Evolutionary conservation across 495 filamentous ascomycete genomes (phyloP), one percentile per base, ranked within the genome.

Genomic region (Friedmanniomyces simplex): DNA sequence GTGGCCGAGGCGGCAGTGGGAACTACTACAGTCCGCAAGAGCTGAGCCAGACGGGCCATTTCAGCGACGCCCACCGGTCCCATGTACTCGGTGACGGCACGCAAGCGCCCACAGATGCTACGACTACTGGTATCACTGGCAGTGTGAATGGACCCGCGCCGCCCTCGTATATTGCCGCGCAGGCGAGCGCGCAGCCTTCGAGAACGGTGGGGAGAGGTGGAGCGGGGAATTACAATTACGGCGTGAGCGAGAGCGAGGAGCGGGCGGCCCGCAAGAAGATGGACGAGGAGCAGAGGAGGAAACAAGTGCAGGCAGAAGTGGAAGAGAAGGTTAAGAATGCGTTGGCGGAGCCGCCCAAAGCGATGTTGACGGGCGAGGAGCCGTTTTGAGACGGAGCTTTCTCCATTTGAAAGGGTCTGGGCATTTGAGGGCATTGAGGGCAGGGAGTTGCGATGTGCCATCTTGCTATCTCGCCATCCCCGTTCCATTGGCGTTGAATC

Each of bases 1-100:
- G 69, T 42, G 81, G 81, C 14, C 79, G 82, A 25, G 81, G 81
- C 57, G 82, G 81, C 32, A 79, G 78, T 0, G 81, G 82, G 18
- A 86, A 85, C 71, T 82, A 78, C 66, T 65, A 72, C 62, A 67
- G 72, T 43, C 69, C 74, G 16, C 46, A 55, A 13, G 64, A 66
- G 13, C 65, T 71, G 22, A 46, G 36, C 16, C 18, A 60, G 50
- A 52, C 61, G 16, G 71, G 69, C 13, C 42, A 55, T 12, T 70
- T 67, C 57, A 59, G 50, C 60, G 34, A 42, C 54, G 26, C 59
- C 52, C 46, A 50, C 22, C 39, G 52, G 20, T 13, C 34, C 36
- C 24, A 49, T 45, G 22, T 58, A 43, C 37, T 58, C 41, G 12
- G 58, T 52, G 16, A 62, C 53, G 42, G 62, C 32, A 37, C 64